Conservation (phyloP, 1,284 basidiomycete species). For the Ganoderma lucidum region DNA sequence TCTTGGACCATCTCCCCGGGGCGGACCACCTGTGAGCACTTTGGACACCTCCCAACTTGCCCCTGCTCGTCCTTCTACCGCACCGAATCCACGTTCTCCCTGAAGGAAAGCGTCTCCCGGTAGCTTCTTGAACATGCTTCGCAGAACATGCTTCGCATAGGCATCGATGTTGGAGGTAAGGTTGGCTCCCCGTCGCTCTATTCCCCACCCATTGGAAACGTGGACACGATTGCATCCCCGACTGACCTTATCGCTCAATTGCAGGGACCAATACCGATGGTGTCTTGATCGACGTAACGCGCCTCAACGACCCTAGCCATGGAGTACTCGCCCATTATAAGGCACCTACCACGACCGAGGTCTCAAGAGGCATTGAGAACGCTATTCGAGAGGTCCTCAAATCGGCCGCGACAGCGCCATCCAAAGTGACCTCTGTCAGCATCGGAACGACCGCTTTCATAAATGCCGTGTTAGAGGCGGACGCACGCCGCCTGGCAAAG, state of each 20-base stretch:
- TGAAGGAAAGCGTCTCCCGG: not conserved
- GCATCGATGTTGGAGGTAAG: conserved; percentile 34
- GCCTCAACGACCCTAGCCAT: conserved; percentile 42
- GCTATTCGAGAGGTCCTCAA: conserved; percentile 51
- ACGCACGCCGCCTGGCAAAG: conserved; percentile 53
- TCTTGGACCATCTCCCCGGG: not conserved
- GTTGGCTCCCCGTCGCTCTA: conserved; percentile 7
- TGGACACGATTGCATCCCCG: not conserved
- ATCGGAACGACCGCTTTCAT: conserved; percentile 63
- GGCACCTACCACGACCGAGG: conserved; percentile 58
- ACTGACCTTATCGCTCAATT: conserved; percentile 11
- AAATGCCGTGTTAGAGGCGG: conserved; percentile 61
- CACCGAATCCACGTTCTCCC: not conserved
- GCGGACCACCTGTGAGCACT: not conserved
- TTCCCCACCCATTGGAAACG: not conserved
- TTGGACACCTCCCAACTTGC: not conserved
- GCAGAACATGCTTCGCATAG: conserved; percentile 33
- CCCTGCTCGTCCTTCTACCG: conserved; percentile 1
- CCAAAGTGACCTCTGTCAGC: conserved; percentile 50
- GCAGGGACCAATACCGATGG: conserved; percentile 61
- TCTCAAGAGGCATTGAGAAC: conserved; percentile 59
- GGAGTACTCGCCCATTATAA: conserved; percentile 60
- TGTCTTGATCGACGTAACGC: conserved; percentile 56
- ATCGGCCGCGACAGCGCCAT: conserved; percentile 44
- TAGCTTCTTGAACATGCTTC: conserved; percentile 25